A percentile compares a stretch with the other conserved stretches of the same genome.
Evolutionary conservation across 495 filamentous ascomycete species (phyloP).

Genomic region (Annulohypoxylon stygium): DNA sequence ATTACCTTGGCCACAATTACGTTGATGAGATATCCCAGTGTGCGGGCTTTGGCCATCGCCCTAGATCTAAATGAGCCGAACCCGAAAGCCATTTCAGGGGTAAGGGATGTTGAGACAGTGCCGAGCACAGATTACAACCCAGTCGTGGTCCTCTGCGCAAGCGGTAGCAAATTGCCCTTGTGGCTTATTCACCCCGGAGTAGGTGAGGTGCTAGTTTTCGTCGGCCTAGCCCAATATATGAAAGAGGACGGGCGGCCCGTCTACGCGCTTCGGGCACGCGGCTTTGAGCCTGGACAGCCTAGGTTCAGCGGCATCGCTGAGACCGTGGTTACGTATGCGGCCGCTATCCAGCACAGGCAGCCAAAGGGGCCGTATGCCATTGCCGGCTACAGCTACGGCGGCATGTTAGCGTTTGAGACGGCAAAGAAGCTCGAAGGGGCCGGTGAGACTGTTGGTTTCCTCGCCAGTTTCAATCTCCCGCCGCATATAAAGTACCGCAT

Average conservation of each 20-base stretch:
- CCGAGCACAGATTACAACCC: conserved; percentile 53
- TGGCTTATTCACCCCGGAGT: conserved; percentile 70
- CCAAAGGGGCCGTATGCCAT: conserved; percentile 69
- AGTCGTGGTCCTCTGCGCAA: conserved; percentile 56
- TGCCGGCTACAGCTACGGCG: conserved; percentile 68
- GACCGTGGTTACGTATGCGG: conserved; percentile 54
- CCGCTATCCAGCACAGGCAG: conserved; percentile 61
- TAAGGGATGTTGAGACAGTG: no score
- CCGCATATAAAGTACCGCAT: conserved; percentile 68
- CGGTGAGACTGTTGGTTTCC: conserved; percentile 51
- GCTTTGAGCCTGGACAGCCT: conserved; percentile 59
- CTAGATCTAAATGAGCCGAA: no score
- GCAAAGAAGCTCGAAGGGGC: conserved; percentile 62
- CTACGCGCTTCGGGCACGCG: conserved; percentile 66
- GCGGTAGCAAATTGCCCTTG: conserved; percentile 62
- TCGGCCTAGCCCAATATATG: conserved; percentile 59
- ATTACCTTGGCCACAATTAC: conserved; percentile 48
- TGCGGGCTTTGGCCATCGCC: conserved; percentile 44
- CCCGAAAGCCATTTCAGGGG: no score
- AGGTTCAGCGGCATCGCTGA: conserved; percentile 54
- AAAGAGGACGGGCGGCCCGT: conserved; percentile 59
- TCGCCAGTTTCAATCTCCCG: conserved; percentile 60
- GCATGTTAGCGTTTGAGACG: conserved; percentile 68
- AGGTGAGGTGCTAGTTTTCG: conserved; percentile 69
- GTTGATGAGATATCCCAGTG: conserved; percentile 54